phyloP scores from a whole-genome alignment of 2,329 filamentous ascomycete species.

The Penicillium hesseltinei region DNA sequence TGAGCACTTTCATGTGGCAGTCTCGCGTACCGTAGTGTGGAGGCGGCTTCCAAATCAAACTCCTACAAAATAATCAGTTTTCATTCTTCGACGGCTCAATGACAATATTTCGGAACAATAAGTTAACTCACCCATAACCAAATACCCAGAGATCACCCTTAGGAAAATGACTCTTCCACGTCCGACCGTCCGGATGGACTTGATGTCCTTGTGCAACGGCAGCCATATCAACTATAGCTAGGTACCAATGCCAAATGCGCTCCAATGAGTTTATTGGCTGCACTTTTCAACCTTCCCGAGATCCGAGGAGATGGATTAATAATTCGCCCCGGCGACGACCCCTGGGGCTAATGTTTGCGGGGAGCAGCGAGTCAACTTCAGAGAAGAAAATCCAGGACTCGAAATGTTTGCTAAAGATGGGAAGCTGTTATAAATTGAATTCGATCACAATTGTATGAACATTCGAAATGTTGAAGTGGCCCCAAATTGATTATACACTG shows the following conservation, averaged over 20 bases:
- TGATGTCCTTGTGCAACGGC: constrained; percentile 19
- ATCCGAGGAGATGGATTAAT: background rate
- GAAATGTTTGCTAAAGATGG: background rate
- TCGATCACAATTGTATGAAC: background rate
- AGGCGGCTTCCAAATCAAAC: constrained; percentile 96
- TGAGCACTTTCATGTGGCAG: background rate
- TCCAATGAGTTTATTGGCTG: background rate
- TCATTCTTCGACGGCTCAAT: background rate
- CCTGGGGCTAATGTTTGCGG: background rate
- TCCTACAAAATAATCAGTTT: constrained; percentile 54
- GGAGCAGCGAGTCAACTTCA: background rate
- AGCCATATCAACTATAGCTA: constrained; percentile 15
- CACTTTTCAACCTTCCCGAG: background rate
- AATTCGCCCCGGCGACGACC: background rate
- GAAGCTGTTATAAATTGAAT: background rate
- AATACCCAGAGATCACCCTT: constrained; percentile 86
- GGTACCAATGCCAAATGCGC: background rate
- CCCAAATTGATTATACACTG: background rate
- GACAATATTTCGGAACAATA: background rate
- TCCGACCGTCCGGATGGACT: constrained; percentile 30
- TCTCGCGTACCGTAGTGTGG: constrained; percentile 77
- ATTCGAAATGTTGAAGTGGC: background rate
- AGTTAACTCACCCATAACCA: constrained; percentile 80
- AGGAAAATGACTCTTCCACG: constrained; percentile 47
- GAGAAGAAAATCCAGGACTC: background rate